Evolutionary conservation across 495 filamentous ascomycete species (phyloP), one percentile per base, ranked within the genome.

Genomic region (Penicillium tannophilum): DNA sequence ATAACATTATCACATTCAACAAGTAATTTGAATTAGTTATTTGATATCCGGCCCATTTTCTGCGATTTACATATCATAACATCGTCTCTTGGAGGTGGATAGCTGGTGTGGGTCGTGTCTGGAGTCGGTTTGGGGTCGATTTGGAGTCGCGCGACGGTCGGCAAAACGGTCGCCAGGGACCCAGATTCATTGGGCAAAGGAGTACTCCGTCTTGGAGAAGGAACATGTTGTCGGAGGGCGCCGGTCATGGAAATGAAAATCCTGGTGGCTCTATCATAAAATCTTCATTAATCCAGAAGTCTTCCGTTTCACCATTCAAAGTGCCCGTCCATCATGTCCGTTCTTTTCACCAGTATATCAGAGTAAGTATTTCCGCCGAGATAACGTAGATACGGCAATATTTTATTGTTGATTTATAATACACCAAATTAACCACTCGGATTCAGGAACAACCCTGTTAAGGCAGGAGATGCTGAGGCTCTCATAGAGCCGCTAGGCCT

Each of bases 341-440:
- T 73, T 33, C 59, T 73, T 28, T 70, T 70, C 49, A 73, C 71
- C 6, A 68, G 60, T 24, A 72, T 73, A 48, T 73, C 71, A 24
- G 60, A 61, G 71, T 73, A 55, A 59, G 67, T 33, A 20, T 28
- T 23, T 9, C 6, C n/a, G 12, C 2, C 14, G 6, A 9, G 23
- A n/a, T 31, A 6, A 49, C 6, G 30, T 49, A 4, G 26, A 16
- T 41, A 41, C 39, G 1, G 39, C 16, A 5, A 41, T 17, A 6
- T 41, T 41, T 17, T 17, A 41, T 41, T 14, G 4, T n/a, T 41
- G 39, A n/a, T 17, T 41, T n/a, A 41, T n/a, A 42, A 35, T 39
- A 14, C 14, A 12, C 30, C 24, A 49, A 47, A 46, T 58, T 67
- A 17, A 63, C 44, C 14, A 11, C 4, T 45, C 11, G 9, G 1